Evolutionary conservation across 345 rosid genomes (phyloP).

Genomic region (Populus alba): DNA sequence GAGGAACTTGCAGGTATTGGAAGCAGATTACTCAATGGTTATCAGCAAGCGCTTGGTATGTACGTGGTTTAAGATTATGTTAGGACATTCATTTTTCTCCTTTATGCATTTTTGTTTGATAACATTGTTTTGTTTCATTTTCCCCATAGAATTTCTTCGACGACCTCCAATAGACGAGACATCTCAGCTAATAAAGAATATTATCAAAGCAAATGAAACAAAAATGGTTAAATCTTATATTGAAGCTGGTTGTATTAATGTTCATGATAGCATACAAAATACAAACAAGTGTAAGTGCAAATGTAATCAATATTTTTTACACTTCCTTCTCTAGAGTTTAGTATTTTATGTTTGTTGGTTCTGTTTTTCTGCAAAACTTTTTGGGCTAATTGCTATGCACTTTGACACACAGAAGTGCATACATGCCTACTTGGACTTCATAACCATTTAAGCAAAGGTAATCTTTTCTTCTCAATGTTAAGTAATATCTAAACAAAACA

Average conservation of each 20-base stretch:
- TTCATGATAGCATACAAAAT: conserved; percentile 42
- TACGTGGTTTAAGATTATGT: conserved; percentile 1
- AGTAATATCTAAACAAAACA: background rate
- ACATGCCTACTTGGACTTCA: conserved; percentile 49
- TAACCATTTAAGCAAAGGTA: conserved; percentile 58
- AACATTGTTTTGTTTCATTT: background rate
- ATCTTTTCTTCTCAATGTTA: background rate
- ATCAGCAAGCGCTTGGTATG: conserved; percentile 56
- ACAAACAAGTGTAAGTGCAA: conserved; percentile 56
- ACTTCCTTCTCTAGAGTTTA: background rate
- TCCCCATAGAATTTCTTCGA: conserved; percentile 48
- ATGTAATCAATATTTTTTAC: background rate
- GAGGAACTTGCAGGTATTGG: conserved; percentile 54
- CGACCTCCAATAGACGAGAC: conserved; percentile 48
- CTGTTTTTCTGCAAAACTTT: background rate
- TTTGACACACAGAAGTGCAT: conserved; percentile 50
- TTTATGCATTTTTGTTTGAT: background rate
- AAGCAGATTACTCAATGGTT: conserved; percentile 43
- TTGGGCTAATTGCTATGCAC: background rate
- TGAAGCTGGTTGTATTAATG: conserved; percentile 51
- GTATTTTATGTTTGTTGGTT: background rate
- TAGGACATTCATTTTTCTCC: background rate
- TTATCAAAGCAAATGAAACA: conserved; percentile 61
- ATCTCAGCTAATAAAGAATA: conserved; percentile 48
- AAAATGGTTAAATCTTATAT: conserved; percentile 54